These are phyloP conservation scores for Friedmanniomyces simplex DNA, from an alignment of 495 filamentous ascomycete species.

Conservation along the genomic window DNA sequence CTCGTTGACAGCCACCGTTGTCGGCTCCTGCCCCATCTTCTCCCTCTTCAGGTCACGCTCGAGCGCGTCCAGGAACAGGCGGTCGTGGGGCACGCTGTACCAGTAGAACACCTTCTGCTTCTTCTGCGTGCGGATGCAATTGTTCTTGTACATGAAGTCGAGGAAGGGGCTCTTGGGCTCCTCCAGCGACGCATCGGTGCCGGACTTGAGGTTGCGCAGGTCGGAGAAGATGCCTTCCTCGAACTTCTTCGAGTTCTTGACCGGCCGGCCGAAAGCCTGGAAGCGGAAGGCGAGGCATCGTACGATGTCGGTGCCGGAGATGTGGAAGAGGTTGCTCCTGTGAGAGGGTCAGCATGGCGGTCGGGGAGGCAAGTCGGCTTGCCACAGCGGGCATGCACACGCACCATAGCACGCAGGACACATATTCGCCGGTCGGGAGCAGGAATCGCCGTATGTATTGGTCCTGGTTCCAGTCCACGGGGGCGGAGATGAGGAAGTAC, in stretches of 20 bases:
- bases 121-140: conserved; percentile 98
- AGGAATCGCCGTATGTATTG: conserved; percentile 95
- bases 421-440: conserved; percentile 93
- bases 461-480: conserved; percentile 93
- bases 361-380: not conserved
- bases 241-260: conserved; percentile 99
- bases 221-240: conserved; percentile 99
- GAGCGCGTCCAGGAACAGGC: conserved; percentile 91
- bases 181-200: conserved; percentile 96
- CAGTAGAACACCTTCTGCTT: conserved; percentile 99
- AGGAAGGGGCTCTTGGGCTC: conserved; percentile 97
- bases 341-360: conserved; percentile 19
- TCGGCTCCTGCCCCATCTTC: conserved; percentile 98
- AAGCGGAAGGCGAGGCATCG: conserved; percentile 97
- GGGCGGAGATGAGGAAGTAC: conserved; percentile 98
- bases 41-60: conserved; percentile 96
- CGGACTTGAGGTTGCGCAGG: conserved; percentile 92
- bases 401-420: conserved; percentile 94
- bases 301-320: conserved; percentile 97
- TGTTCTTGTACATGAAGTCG: conserved; percentile 99
- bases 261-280: conserved; percentile 93
- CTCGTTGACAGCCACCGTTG: conserved; percentile 90
- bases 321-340: conserved; percentile 98
- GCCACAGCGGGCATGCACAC: conserved; percentile 20
- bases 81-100: conserved; percentile 98